phyloP scores from a whole-genome alignment of 495 filamentous ascomycete species.

The Cladorrhinum samala region DNA sequence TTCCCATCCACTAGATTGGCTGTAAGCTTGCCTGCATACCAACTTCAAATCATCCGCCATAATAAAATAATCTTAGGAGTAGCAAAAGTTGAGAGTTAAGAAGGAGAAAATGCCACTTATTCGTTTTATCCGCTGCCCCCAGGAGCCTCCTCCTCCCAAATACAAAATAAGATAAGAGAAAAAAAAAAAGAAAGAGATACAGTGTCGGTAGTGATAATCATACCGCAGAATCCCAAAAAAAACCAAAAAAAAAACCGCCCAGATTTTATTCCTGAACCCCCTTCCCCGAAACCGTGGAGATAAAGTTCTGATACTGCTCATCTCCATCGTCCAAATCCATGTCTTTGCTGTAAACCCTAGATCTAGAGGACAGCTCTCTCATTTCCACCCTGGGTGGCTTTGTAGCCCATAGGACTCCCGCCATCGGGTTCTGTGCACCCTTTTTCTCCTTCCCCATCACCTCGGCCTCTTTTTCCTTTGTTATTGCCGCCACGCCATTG shows the following conservation, averaged over 20 bases:
- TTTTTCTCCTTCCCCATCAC: neutral
- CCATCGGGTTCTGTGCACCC: neutral
- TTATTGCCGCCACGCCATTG: neutral
- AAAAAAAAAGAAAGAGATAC: neutral
- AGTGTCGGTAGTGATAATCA: no score
- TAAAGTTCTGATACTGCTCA: conserved; percentile 44
- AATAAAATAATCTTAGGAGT: no score
- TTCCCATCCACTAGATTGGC: no score
- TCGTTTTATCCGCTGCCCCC: no score
- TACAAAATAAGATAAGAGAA: no score
- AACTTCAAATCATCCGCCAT: no score
- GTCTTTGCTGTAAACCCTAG: conserved; percentile 20
- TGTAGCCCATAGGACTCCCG: conserved; percentile 36
- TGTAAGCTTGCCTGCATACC: no score
- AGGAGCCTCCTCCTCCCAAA: no score
- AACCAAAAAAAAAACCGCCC: no score
- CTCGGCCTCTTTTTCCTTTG: conserved; percentile 26
- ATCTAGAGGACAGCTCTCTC: conserved; percentile 22
- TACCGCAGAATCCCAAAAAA: no score
- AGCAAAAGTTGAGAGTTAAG: no score
- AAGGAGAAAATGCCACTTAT: no score
- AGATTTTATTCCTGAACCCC: neutral
- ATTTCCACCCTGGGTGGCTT: conserved; percentile 26
- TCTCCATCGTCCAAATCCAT: conserved; percentile 32
- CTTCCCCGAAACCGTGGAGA: conserved; percentile 31